Base-by-base conservation (phyloP, 768 basidiomycete species). In the Suillus subalutaceus region DNA sequence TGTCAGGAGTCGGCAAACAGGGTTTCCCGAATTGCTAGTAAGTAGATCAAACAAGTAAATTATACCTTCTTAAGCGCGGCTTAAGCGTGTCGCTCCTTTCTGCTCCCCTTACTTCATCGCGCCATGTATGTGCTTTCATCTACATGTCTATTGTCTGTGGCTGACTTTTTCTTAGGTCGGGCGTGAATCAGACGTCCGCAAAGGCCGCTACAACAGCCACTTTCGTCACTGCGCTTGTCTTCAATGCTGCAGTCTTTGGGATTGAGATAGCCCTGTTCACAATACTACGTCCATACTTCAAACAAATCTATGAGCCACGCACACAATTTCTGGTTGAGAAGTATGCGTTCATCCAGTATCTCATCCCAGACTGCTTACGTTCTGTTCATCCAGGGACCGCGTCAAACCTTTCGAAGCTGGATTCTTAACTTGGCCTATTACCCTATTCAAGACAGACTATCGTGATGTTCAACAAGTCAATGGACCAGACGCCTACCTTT, bases 401-500 rank as follows among this genome's bases (percentile, higher is more conserved):
- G 80, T 84, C 12, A 68, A 78, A 18, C 80, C 88, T 6, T 82
- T 96, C 61, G 73, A 85, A 0, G 66, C 75, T 18, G 79, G 79
- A 12, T 68, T 86, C 23, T 77, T 93, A 30, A 72, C 82, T 41
- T 96, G 93, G 94, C 90, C 91, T 2, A 66, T 84, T 23, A 82
- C 86, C 0, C 76, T 96, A 23, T 88, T 79, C 78, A 81, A 80
- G 2, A 83, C 89, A 2, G 85, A 94, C 72, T 87, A 89, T 72
- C 78, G 78, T 37, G 83, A 82, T 30, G 87, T 93, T 65, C 84
- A 88, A 66, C 79, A 80, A 52, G 83, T 85, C 52, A 96, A 95
- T 68, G 94, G 94, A 35, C 81, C 92, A 65, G 97, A 99, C 75
- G 92, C 95, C 18, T 99, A 97, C 79, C 90, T 96, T 73, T 99